Evolutionary conservation across 176 grass and related monocot species (phyloP), one percentile per base, ranked within the genome.

Genomic region (Oryza australiensis): DNA sequence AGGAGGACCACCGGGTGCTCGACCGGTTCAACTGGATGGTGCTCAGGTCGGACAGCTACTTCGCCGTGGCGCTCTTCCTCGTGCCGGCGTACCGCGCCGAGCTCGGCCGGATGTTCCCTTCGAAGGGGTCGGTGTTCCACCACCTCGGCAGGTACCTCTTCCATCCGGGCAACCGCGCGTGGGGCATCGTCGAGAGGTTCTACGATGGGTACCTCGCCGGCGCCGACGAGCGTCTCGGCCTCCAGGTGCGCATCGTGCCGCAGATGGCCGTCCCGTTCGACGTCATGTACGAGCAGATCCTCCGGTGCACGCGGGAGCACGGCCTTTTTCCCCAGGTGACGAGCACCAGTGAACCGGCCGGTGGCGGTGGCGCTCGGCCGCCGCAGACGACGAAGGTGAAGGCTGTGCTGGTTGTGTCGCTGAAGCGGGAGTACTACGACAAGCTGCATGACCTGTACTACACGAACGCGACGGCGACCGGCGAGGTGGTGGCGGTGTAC

Each of bases 61-160:
- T 94, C 75, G 90, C 83, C 3, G 83, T 89, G 13, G 80, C 63
- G 8, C 85, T 98, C 7, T 98, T 94, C 86, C 80, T 94, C 0
- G 34, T 92, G 40, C 88, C 81, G 1, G 23, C 33, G 74, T 94
- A 91, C 82, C 79, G 90, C 32, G 60, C 73, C 8, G 90, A 94
- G 55, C 86, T 98, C 20, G 57, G 40, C 7, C 51, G 67, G 8
- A 76, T 98, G 86, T 98, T 98, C 76, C 92, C 95, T 30, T 82
- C 75, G 30, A 92, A 90, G 75, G 86, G 26, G 1, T 74, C 90
- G 0, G 89, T 94, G 51, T 98, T 94, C 88, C 90, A 98, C 80
- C 95, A 89, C 66, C 85, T 98, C 64, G 82, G 88, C 8, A 41
- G 95, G 60, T 98, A 94, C 28, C 90, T 98, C 9, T 68, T 98